Conservation (phyloP, 2,329 filamentous ascomycete species). For the Neofusicoccum umdonicola region DNA sequence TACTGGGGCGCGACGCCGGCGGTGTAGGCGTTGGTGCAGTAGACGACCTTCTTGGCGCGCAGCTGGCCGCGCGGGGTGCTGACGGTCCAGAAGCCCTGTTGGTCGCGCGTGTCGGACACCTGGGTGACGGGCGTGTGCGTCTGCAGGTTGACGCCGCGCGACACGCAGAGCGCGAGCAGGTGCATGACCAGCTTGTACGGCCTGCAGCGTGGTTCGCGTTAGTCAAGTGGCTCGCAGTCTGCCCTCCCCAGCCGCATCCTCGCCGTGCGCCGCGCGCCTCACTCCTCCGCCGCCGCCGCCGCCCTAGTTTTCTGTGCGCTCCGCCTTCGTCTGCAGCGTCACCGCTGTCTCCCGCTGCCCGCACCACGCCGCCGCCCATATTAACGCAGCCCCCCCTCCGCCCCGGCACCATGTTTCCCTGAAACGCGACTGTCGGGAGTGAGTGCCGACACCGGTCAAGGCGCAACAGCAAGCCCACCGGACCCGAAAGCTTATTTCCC, state of each 20-base stretch:
- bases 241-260: neutral
- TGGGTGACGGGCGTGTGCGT: constrained; percentile 24
- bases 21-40: constrained; percentile 31
- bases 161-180: constrained; percentile 22
- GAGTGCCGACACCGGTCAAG: neutral
- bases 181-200: constrained; percentile 31
- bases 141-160: constrained; percentile 26
- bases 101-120: constrained; percentile 2
- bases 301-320: too few species aligned
- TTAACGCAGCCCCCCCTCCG: neutral
- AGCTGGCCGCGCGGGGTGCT: constrained; percentile 25
- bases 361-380: neutral
- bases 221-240: neutral
- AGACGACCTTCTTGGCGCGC: constrained; percentile 24
- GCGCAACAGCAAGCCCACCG: neutral
- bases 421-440: too few species aligned
- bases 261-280: neutral
- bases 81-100: constrained; percentile 17
- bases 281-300: neutral
- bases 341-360: too few species aligned
- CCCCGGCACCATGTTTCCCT: neutral
- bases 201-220: constrained; percentile 17
- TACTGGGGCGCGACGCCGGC: constrained; percentile 30
- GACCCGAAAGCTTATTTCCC: constrained; percentile 6
- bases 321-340: neutral